These are phyloP conservation scores for Carallia brachiata DNA, from an alignment of 345 rosid genomes.

Conservation along the genomic window DNA sequence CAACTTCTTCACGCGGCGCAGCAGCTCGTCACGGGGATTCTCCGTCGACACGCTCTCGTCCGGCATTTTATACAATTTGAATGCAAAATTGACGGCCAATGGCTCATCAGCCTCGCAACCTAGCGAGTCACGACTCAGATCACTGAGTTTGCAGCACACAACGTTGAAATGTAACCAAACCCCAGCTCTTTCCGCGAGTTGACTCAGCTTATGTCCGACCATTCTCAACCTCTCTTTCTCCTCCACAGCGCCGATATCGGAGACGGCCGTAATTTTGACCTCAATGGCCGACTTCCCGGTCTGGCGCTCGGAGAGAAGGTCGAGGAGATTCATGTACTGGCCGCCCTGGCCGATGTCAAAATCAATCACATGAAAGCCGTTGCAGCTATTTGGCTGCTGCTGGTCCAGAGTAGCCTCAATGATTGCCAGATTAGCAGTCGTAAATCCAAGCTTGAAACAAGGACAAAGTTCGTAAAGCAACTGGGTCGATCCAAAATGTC, in stretches of 20 bases:
- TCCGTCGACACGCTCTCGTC: constrained; percentile 91
- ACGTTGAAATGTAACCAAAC: constrained; percentile 48
- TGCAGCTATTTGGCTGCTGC: constrained; percentile 35
- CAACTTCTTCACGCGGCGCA: constrained; percentile 76
- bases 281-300: constrained; percentile 24
- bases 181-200: constrained; percentile 41
- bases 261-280: constrained; percentile 70
- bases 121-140: constrained; percentile 62
- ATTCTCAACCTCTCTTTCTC: constrained; percentile 41
- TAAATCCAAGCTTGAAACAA: constrained; percentile 81
- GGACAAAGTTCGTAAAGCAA: constrained; percentile 68
- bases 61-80: constrained; percentile 62
- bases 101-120: constrained; percentile 66
- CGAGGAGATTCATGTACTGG: constrained; percentile 64
- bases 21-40: constrained; percentile 88
- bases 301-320: constrained; percentile 57
- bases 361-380: constrained; percentile 68
- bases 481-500: constrained; percentile 57
- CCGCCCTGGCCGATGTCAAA: constrained; percentile 83
- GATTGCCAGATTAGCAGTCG: constrained; percentile 86
- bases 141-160: constrained; percentile 39
- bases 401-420: constrained; percentile 52
- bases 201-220: constrained; percentile 43
- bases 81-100: constrained; percentile 79
- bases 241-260: constrained; percentile 37